Conservation (phyloP, 257 asterid genomes). For the Striga asiatica region DNA sequence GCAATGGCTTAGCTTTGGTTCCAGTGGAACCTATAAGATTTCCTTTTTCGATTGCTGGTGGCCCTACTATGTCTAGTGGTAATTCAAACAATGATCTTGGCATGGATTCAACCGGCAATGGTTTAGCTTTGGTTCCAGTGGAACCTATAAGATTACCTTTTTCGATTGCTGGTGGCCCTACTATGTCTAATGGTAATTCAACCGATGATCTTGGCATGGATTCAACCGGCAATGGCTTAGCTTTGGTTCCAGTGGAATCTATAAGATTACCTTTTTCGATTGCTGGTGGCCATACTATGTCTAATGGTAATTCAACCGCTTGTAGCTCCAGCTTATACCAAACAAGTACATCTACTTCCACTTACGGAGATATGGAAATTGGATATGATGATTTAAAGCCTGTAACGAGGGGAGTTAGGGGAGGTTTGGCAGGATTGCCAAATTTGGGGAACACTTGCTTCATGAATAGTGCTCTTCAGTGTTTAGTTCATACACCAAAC, state of each 20-base stretch:
- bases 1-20: slow-evolving; percentile 69
- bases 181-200: slow-evolving; percentile 65
- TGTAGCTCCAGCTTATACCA: slow-evolving; percentile 38
- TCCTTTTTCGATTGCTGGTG: slow-evolving; percentile 75
- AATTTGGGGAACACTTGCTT: slow-evolving; percentile 98
- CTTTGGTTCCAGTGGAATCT: slow-evolving; percentile 79
- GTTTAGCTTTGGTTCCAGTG: slow-evolving; percentile 65
- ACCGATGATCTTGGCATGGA: slow-evolving; percentile 50
- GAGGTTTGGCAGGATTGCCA: slow-evolving; percentile 88
- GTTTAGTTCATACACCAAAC: slow-evolving; percentile 92
- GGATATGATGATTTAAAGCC: slow-evolving; percentile 36
- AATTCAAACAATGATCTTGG: slow-evolving; percentile 40
- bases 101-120: slow-evolving; percentile 74
- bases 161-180: slow-evolving; percentile 86
- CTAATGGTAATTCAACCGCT: slow-evolving; percentile 62
- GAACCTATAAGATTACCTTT: slow-evolving; percentile 65
- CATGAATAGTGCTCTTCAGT: slow-evolving; percentile 94
- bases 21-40: slow-evolving; percentile 72
- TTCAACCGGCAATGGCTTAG: slow-evolving; percentile 78
- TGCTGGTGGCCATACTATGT: slow-evolving; percentile 86
- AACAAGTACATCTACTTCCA: slow-evolving; percentile 37
- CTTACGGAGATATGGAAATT: slow-evolving; percentile 50
- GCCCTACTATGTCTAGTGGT: slow-evolving; percentile 77
- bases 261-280: slow-evolving; percentile 57
- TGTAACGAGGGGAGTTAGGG: slow-evolving; percentile 44